Evolutionary conservation across 106 monocot species (phyloP).

Genomic region (Phalaenopsis equestris): DNA sequence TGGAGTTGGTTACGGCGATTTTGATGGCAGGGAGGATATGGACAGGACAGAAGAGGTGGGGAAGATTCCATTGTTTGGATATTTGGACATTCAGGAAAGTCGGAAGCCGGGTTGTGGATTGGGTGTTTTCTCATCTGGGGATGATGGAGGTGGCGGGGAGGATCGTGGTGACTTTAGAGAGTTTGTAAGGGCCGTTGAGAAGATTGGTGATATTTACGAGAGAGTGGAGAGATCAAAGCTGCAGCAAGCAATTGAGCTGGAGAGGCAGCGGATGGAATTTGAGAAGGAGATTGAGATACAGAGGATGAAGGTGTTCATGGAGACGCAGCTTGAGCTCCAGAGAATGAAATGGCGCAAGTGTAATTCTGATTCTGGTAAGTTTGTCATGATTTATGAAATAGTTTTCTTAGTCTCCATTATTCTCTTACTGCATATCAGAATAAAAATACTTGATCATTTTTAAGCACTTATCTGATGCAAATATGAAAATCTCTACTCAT

Average conservation of each 20-base stretch:
- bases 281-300: constrained; percentile 44
- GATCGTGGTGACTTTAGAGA: constrained; percentile 17
- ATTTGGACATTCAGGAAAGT: not conserved
- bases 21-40: not conserved
- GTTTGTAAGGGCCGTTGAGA: constrained; percentile 34
- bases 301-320: constrained; percentile 51
- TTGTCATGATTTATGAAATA: not conserved
- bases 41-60: constrained; percentile 8
- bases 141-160: constrained; percentile 4
- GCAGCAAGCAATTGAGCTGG: constrained; percentile 46
- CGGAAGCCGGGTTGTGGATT: constrained; percentile 14
- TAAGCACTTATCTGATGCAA: no score
- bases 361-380: constrained; percentile 9
- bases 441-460: no score
- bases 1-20: not conserved
- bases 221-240: constrained; percentile 43
- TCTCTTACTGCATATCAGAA: no score
- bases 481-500: no score
- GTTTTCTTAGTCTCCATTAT: no score
- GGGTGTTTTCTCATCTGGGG: constrained; percentile 6
- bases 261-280: constrained; percentile 48
- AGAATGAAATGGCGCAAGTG: constrained; percentile 34
- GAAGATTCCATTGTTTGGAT: not conserved
- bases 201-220: constrained; percentile 40
- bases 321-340: constrained; percentile 31